Evolutionary conservation across 306 rosid genomes (phyloP), one percentile per base, ranked within the genome.

Genomic region (Acacia confusa): DNA sequence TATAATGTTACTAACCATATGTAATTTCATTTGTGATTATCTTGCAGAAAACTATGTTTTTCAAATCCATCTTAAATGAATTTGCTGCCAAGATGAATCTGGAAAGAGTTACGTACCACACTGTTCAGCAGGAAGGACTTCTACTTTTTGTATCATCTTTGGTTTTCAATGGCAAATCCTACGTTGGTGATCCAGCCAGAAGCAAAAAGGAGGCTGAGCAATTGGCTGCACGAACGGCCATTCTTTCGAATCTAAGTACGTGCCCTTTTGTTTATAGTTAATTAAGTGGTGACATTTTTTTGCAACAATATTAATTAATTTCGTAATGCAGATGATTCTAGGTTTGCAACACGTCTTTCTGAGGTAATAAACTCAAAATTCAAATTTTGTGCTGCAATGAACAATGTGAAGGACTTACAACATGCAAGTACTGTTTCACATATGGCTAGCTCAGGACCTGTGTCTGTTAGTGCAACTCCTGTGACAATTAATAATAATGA

Each of bases 141-240:
- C 86, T 88, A 45, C 4, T 32, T 50, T 89, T 88, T 82, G 55
- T 36, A 48, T 83, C 91, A 34, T 72, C 89, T 22, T 32, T 93
- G 89, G 79, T 76, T 72, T 87, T 91, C 67, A 85, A 87, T 30
- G 91, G 92, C 47, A 60, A 45, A 64, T 45, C 30, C 9, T 89
- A 84, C 78, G 78, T 67, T 1, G 87, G 95, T 34, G 77, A 77
- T 66, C 45, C 45, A 30, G 76, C 86, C 36, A 82, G 50, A 81
- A 88, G 7, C 65, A 91, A 91, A 84, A 92, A 83, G 83, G 91
- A 89, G 30, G 95, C 97, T 15, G 91, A 89, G 82, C 88, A 84
- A 75, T 84, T 83, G 76, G 94, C 89, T 22, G 95, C 94, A 27
- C 86, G 85, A 48, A 84, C 81, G 16, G 88, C 78, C 64, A 82